Conservation (phyloP, 495 filamentous ascomycete genomes). For the Pyronema omphalodes region DNA sequence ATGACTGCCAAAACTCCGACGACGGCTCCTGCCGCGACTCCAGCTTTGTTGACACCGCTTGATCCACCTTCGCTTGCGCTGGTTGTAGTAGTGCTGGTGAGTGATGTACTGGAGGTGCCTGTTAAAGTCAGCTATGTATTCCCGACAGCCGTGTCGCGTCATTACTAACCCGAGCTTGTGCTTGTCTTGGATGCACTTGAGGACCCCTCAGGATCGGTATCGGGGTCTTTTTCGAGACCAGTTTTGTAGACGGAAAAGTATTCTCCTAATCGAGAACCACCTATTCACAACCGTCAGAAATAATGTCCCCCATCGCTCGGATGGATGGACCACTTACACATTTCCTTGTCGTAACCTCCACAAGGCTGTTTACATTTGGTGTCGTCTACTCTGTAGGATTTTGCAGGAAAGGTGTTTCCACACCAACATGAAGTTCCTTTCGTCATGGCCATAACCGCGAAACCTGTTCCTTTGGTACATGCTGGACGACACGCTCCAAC, state of each 20-base stretch:
- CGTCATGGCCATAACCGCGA: conserved; percentile 25
- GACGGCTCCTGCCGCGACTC: conserved; percentile 76
- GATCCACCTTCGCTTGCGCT: conserved; percentile 5
- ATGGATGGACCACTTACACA: conserved; percentile 34
- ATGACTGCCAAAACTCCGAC: conserved; percentile 57
- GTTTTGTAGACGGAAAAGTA: conserved; percentile 24
- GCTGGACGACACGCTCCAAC: conserved; percentile 12
- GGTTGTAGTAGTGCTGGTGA: no score
- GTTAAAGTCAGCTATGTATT: no score
- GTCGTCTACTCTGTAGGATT: conserved; percentile 29
- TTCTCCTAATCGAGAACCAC: conserved; percentile 19
- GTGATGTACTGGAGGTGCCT: no score
- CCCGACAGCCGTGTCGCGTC: no score
- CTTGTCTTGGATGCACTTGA: conserved; percentile 8
- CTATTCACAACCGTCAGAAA: conserved; percentile 9
- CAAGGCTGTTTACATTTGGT: conserved; percentile 38
- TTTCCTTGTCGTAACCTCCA: conserved; percentile 33
- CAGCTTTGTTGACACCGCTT: conserved; percentile 41
- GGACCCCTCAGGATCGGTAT: conserved; percentile 11
- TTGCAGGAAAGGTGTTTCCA: conserved; percentile 39
- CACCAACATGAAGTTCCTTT: conserved; percentile 39
- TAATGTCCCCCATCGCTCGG: conserved; percentile 5
- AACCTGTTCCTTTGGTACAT: conserved; percentile 12
- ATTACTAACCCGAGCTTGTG: conserved; percentile 11
- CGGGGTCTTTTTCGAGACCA: conserved; percentile 17